Conservation (phyloP, 2,329 filamentous ascomycete species). For the Colletotrichum tamarilloi region DNA sequence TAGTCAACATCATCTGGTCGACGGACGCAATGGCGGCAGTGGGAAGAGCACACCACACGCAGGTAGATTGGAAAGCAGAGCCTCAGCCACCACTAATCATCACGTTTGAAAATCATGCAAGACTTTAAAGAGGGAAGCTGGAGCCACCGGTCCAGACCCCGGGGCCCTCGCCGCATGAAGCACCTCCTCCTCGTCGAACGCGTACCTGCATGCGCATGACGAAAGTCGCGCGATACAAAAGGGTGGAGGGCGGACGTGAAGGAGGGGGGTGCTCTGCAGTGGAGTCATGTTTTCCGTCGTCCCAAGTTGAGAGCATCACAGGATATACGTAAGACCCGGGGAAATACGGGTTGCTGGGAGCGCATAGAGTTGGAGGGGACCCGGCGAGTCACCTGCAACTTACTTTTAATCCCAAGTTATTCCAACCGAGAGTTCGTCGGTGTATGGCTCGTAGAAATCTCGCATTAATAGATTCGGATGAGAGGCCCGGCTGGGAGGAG, state of each 20-base stretch:
- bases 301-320: slow-evolving; percentile 14
- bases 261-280: neutral
- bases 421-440: neutral
- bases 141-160: slow-evolving; percentile 29
- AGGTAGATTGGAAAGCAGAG: neutral
- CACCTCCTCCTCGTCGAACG: slow-evolving; percentile 29
- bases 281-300: slow-evolving; percentile 26
- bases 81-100: neutral
- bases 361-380: no score
- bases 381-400: slow-evolving; percentile 9
- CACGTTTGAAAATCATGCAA: slow-evolving; percentile 3
- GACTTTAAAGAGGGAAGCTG: neutral
- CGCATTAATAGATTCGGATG: slow-evolving; percentile 13
- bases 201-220: slow-evolving; percentile 32
- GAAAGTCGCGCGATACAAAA: neutral
- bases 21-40: neutral
- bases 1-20: no score
- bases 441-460: neutral
- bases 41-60: neutral
- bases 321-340: neutral
- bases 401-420: neutral
- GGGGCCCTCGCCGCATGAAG: slow-evolving; percentile 21
- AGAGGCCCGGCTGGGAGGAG: slow-evolving; percentile 16
- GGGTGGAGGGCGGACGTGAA: neutral
- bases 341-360: neutral